These are phyloP conservation scores for Candida buenavistaensis DNA, from an alignment of 1,139 yeast species.

Conservation along the genomic window DNA sequence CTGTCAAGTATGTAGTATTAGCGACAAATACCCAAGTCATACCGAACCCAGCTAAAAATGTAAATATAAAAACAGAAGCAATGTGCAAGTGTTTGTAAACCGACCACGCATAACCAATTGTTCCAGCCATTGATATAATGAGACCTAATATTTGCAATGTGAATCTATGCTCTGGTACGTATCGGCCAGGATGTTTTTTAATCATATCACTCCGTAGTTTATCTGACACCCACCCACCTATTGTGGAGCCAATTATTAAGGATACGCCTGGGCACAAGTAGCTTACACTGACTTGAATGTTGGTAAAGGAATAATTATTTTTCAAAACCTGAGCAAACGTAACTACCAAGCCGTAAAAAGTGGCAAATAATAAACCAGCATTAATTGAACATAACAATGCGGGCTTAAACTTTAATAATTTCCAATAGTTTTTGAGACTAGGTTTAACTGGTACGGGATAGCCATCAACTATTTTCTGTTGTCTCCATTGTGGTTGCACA, in stretches of 20 bases:
- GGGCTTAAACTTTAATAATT: conserved; percentile 41
- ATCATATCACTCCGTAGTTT: conserved; percentile 26
- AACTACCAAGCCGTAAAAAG: conserved; percentile 56
- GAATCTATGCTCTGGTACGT: conserved; percentile 50
- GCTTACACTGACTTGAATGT: conserved; percentile 42
- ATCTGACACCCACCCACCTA: conserved; percentile 55
- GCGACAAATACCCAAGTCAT: conserved; percentile 62
- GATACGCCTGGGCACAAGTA: conserved; percentile 58
- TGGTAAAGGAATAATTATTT: conserved; percentile 35
- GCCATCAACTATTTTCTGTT: conserved; percentile 25
- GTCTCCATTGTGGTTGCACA: conserved; percentile 30
- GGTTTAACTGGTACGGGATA: conserved; percentile 54
- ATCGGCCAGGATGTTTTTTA: conserved; percentile 21
- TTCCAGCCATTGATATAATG: conserved; percentile 44
- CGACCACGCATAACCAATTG: conserved; percentile 59
- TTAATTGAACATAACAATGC: conserved; percentile 49
- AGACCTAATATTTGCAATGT: conserved; percentile 48
- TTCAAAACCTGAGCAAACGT: conserved; percentile 46
- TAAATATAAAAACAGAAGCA: conserved; percentile 41
- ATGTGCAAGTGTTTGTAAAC: conserved; percentile 45
- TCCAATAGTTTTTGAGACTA: conserved; percentile 35
- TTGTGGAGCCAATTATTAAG: conserved; percentile 49
- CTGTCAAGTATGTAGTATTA: conserved; percentile 57
- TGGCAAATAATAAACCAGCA: conserved; percentile 54
- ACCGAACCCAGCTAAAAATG: conserved; percentile 53